phyloP scores from a whole-genome alignment of 306 rosid genomes.

The Malus sieversii region DNA sequence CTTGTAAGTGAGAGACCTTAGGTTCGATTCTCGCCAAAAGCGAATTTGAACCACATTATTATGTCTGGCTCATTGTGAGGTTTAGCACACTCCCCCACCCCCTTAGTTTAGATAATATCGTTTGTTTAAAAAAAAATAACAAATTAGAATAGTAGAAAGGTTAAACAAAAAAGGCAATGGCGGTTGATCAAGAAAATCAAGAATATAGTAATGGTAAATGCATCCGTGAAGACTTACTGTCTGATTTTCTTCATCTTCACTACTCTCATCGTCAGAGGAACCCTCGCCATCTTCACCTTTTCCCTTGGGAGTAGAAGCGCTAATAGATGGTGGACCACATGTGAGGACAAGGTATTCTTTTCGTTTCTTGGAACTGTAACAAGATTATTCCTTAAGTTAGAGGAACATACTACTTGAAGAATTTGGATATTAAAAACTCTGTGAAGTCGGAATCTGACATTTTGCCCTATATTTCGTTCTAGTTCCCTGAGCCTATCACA shows the following conservation, averaged over 20 bases:
- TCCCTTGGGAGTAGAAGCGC: constrained; percentile 33
- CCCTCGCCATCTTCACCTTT: constrained; percentile 54
- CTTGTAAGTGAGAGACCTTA: too few relatives aligned
- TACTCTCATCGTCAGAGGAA: constrained; percentile 48
- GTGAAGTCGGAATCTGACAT: neutral
- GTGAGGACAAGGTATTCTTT: constrained; percentile 88
- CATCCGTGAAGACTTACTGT: constrained; percentile 38
- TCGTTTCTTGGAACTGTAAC: constrained; percentile 61
- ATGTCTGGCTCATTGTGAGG: too few relatives aligned
- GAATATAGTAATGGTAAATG: neutral
- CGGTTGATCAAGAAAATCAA: neutral
- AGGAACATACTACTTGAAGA: neutral
- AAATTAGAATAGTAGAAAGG: neutral
- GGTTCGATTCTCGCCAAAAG: too few relatives aligned
- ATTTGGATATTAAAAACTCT: neutral
- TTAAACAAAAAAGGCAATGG: neutral
- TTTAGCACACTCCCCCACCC: too few relatives aligned
- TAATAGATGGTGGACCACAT: constrained; percentile 56
- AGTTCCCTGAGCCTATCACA: neutral
- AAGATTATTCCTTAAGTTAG: constrained; percentile 20
- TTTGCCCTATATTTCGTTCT: neutral
- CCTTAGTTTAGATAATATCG: too few relatives aligned
- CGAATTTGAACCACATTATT: too few relatives aligned
- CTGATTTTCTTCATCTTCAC: constrained; percentile 59
- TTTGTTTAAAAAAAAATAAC: neutral